These are phyloP conservation scores for Ananas comosus DNA, from an alignment of 176 grass and related monocot species.

Conservation along the genomic window DNA sequence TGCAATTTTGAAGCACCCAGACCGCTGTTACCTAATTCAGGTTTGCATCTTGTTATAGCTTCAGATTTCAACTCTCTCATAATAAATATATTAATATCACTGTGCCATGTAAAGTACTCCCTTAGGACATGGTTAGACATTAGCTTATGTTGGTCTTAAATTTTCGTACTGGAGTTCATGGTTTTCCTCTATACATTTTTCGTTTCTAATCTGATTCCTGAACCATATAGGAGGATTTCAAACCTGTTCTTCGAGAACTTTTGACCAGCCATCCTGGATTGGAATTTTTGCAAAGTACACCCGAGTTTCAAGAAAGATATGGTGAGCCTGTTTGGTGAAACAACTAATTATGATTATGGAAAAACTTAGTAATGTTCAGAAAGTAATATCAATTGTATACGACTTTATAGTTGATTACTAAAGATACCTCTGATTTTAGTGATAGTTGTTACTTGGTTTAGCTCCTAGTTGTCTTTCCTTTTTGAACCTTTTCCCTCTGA, in stretches of 20 bases:
- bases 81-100: background rate
- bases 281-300: conserved; percentile 91
- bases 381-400: conserved; percentile 1
- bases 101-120: background rate
- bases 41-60: conserved; percentile 26
- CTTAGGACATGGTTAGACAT: background rate
- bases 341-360: background rate
- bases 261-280: conserved; percentile 83
- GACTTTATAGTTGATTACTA: conserved; percentile 9
- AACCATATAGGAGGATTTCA: conserved; percentile 74
- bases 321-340: conserved; percentile 26
- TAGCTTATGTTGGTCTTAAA: background rate
- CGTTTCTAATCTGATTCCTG: conserved; percentile 17
- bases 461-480: background rate
- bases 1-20: conserved; percentile 65
- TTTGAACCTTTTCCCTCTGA: background rate
- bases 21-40: conserved; percentile 58
- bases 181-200: conserved; percentile 13
- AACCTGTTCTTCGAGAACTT: conserved; percentile 81
- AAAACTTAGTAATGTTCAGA: conserved; percentile 7
- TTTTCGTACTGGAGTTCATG: background rate
- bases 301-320: conserved; percentile 99
- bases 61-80: background rate
- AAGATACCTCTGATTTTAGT: background rate
- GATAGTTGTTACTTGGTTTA: background rate